A percentile compares a stretch with the other conserved stretches of the same genome.
These are phyloP conservation scores for Malassezia restricta DNA, from an alignment of 1,284 basidiomycete species.

Conservation along the genomic window DNA sequence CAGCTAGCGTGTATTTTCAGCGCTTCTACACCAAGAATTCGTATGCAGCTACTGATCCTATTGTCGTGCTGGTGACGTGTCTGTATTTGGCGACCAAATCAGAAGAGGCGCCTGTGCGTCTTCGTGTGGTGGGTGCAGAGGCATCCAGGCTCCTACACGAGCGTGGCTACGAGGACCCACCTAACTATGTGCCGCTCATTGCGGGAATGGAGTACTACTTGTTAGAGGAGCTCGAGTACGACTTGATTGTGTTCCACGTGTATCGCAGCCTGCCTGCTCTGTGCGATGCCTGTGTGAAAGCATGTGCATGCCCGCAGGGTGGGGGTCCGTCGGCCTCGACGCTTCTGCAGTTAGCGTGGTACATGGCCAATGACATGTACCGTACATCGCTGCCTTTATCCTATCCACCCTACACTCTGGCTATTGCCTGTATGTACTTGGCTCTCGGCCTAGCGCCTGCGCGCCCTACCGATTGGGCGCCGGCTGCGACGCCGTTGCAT, in stretches of 20 bases:
- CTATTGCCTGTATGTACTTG: slow-evolving; percentile 77
- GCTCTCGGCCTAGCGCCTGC: slow-evolving; percentile 25
- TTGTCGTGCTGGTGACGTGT: slow-evolving; percentile 80
- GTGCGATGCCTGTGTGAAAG: slow-evolving; percentile 2
- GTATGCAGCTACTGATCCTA: slow-evolving; percentile 86
- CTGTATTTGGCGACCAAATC: slow-evolving; percentile 92
- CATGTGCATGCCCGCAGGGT: background rate
- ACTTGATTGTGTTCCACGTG: slow-evolving; percentile 82
- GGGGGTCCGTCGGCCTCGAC: background rate
- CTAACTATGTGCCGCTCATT: slow-evolving; percentile 65
- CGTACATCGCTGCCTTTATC: slow-evolving; percentile 77
- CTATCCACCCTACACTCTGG: slow-evolving; percentile 85
- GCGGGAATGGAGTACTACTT: slow-evolving; percentile 99
- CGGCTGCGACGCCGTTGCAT: background rate
- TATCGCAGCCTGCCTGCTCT: slow-evolving; percentile 60
- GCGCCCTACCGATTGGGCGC: background rate
- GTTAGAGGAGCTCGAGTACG: slow-evolving; percentile 88
- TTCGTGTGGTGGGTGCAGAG: slow-evolving; percentile 78
- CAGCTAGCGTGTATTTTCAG: slow-evolving; percentile 82
- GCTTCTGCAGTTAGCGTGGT: slow-evolving; percentile 54
- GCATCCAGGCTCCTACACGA: slow-evolving; percentile 49
- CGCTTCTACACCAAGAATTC: slow-evolving; percentile 60
- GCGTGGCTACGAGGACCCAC: slow-evolving; percentile 51
- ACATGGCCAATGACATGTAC: slow-evolving; percentile 90
- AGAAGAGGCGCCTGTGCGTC: slow-evolving; percentile 86